Evolutionary conservation across 2,329 filamentous ascomycete genomes (phyloP), one percentile per base, ranked within the genome.

Genomic region (Westerdykella aurantiaca): DNA sequence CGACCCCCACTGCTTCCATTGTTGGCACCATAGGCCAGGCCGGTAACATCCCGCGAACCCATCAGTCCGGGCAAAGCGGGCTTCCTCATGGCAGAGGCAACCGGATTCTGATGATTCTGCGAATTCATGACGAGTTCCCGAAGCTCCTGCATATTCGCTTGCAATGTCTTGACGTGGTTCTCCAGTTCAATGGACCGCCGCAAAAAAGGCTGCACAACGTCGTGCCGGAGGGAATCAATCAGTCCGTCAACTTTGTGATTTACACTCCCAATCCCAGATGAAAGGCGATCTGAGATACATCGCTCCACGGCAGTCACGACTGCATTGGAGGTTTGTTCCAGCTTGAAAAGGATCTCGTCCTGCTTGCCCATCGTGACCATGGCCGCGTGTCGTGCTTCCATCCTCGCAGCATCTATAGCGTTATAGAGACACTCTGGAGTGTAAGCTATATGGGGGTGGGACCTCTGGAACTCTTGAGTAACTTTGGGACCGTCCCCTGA

Each of bases 401-500:
- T 56, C 41, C 39, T 51, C 34, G 48, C 41, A 21, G 42, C 41
- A 12, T 51, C 47, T 3, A 64, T 43, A 29, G 49, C 41, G 38
- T 64, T 61, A 43, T 56, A 61, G 0, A 55, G 51, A 3, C 18
- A 21, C 18, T 21, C 4, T 21, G 18, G 60, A 1, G 61, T 49
- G 6, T 61, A 54, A 31, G 66, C 64, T 16, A 68, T 57, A 48
- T 68, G 65, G 39, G 61, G 56, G 39, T 67, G 64, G 7, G 56
- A 57, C 55, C 64, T 63, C 46, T 50, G 58, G 50, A 68, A 67
- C 43, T 66, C 62, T n/a, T 60, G 57, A 22, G 45, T 34, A 13
- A 55, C 41, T 31, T 47, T 43, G 37, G 42, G 47, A 10, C 47
- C 18, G 18, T 21, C 18, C 18, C 18, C 18, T 21, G 18, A 21